Evolutionary conservation across 805 yeast genomes (phyloP), one percentile per base, ranked within the genome.

Genomic region (Yarrowia bubula): DNA sequence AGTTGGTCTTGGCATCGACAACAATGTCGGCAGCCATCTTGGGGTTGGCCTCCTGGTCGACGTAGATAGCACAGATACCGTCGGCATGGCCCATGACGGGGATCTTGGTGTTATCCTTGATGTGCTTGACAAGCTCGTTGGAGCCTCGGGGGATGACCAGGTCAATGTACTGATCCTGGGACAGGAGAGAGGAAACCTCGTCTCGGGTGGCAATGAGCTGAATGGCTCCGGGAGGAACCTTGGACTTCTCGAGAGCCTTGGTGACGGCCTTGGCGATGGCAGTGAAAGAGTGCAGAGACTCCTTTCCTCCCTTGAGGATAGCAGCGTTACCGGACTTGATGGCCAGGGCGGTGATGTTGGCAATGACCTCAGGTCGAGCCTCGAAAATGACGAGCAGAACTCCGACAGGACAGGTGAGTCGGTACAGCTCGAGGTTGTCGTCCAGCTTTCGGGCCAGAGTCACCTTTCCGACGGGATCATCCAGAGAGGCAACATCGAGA

Each of bases 41-140:
- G 11, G 89, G 68, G 71, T 92, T 93, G 6, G 95, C 95, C 60
- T 83, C 85, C 65, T 82, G 83, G 74, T 92, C 96, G 31, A 93
- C 80, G 71, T 85, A 95, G 8, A 93, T 84, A 1, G 98, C 86
- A 77, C 99, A 95, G 67, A 93, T 88, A 53, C 99, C 99, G 76
- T 95, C 98, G 8, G 99, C 99, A 75, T 95, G 99, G 65, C 99
- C 99, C 73, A 95, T 78, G 8, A 95, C 99, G 5, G 99, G 98
- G 71, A 95, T 96, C 75, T 91, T 91, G 28, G 99, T 93, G 74
- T 85, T 84, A 31, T 84, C 82, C 77, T 96, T 95, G 75, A 95
- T 92, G 74, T 82, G 85, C 70, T 90, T 84, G 44, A 95, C 99
- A 66, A 95, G 82, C 68, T 86, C 93, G 72, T 95, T 95, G 33